Evolutionary conservation across 2,329 filamentous ascomycete genomes (phyloP).

Genomic region (Colletotrichum agaves): DNA sequence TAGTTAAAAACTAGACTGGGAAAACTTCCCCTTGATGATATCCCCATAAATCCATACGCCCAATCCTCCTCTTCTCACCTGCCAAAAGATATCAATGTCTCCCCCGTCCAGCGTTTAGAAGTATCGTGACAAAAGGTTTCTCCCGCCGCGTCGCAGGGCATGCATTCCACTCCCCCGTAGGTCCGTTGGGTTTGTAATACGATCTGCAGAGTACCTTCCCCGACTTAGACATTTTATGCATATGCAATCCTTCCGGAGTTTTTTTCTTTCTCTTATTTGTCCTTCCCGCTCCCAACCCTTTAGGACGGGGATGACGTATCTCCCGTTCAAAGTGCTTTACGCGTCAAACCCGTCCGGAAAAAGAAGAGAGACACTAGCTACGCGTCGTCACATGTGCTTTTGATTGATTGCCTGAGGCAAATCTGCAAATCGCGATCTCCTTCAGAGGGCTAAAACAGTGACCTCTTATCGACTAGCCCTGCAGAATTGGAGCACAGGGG

Average conservation of each 20-base stretch:
- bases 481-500: not conserved
- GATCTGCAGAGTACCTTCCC: not conserved
- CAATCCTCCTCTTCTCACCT: conserved; percentile 10
- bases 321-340: conserved; percentile 17
- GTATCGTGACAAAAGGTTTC: too few relatives aligned
- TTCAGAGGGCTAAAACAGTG: not conserved
- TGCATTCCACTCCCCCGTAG: not conserved
- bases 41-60: conserved; percentile 1
- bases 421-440: not conserved
- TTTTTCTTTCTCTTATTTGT: not conserved
- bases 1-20: conserved; percentile 25
- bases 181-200: not conserved
- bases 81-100: not conserved
- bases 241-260: not conserved
- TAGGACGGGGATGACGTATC: conserved; percentile 26
- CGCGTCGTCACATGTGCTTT: conserved; percentile 31
- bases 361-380: not conserved
- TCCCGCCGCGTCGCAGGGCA: too few relatives aligned
- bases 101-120: not conserved
- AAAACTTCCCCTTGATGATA: not conserved
- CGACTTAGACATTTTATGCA: not conserved
- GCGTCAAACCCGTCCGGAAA: conserved; percentile 1
- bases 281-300: not conserved
- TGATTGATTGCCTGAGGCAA: not conserved
- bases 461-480: too few relatives aligned